phyloP scores from a whole-genome alignment of 2,329 filamentous ascomycete genomes.

The Ophiocordyceps camponoti-leonardi region DNA sequence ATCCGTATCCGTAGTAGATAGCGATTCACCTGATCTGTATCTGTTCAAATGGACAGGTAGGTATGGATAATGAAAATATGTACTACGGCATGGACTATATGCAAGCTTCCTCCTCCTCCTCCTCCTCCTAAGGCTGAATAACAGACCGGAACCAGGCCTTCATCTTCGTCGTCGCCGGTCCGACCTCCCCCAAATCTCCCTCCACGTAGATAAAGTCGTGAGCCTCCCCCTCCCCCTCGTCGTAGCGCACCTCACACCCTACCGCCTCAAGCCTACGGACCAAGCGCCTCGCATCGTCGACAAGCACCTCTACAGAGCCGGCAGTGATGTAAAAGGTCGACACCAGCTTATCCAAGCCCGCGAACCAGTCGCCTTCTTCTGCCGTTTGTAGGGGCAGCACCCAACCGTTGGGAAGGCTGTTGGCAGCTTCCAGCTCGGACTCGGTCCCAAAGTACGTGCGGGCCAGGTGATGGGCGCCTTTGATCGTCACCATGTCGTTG shows the following conservation, averaged over 20 bases:
- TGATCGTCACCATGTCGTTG: slow-evolving; percentile 16
- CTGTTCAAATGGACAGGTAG: too few species aligned
- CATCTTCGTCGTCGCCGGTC: slow-evolving; percentile 13
- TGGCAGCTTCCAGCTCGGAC: slow-evolving; percentile 3
- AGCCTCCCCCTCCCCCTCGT: slow-evolving; percentile 11
- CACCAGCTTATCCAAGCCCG: slow-evolving; percentile 7
- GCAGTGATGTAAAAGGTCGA: slow-evolving; percentile 14
- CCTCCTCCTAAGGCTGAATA: slow-evolving; percentile 1
- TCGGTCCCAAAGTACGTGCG: slow-evolving; percentile 3
- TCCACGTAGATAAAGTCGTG: slow-evolving; percentile 18
- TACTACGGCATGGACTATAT: too few species aligned
- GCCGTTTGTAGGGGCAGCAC: slow-evolving; percentile 12
- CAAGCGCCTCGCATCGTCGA: slow-evolving; percentile 9
- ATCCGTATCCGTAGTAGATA: too few species aligned
- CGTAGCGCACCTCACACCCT: slow-evolving; percentile 9
- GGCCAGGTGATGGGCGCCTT: slow-evolving; percentile 2
- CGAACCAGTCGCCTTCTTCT: slow-evolving; percentile 9
- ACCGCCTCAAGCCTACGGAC: slow-evolving; percentile 1
- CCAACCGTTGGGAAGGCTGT: slow-evolving; percentile 6
- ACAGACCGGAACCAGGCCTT: slow-evolving; percentile 12
- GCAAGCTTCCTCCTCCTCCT: too few species aligned
- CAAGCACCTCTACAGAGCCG: slow-evolving; percentile 14
- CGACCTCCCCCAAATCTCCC: slow-evolving; percentile 7
- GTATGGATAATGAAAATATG: too few species aligned
- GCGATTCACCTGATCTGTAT: too few species aligned